Evolutionary conservation across 164 flowering plant species (phyloP).

Genomic region (Cinnamomum micranthum): DNA sequence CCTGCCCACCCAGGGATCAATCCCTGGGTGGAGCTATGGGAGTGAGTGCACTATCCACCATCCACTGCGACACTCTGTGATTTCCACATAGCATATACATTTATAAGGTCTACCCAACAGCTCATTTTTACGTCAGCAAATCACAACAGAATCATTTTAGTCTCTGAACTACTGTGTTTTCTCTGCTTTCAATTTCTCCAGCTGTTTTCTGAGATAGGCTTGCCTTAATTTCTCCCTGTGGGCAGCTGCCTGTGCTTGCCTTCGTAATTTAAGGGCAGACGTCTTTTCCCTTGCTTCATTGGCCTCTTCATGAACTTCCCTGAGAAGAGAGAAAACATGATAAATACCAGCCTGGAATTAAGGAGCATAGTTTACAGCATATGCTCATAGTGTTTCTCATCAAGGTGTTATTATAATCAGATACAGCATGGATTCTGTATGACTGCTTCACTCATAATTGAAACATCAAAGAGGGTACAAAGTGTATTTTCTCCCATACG

Average conservation of each 20-base stretch:
- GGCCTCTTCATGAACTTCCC: constrained; percentile 94
- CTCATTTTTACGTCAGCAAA: not conserved
- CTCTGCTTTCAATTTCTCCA: constrained; percentile 74
- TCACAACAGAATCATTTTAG: not conserved
- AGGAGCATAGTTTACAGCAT: not conserved
- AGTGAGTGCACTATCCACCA: no score
- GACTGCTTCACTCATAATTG: not conserved
- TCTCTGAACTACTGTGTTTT: constrained; percentile 18
- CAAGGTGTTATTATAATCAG: no score
- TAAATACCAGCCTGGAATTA: not conserved
- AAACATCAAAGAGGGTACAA: no score
- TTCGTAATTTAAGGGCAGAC: constrained; percentile 55
- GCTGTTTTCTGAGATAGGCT: constrained; percentile 73
- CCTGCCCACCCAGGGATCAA: no score
- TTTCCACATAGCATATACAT: no score
- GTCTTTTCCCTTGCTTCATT: constrained; percentile 76
- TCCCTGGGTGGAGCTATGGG: no score
- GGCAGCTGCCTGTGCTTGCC: constrained; percentile 75
- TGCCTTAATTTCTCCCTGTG: constrained; percentile 86
- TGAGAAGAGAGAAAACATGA: constrained; percentile 18
- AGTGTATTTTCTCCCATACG: no score
- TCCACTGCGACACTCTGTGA: no score
- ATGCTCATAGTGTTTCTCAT: not conserved
- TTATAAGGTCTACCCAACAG: not conserved
- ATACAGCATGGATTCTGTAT: not conserved